phyloP scores from a whole-genome alignment of 768 basidiomycete genomes.

The Mycena chlorophos region DNA sequence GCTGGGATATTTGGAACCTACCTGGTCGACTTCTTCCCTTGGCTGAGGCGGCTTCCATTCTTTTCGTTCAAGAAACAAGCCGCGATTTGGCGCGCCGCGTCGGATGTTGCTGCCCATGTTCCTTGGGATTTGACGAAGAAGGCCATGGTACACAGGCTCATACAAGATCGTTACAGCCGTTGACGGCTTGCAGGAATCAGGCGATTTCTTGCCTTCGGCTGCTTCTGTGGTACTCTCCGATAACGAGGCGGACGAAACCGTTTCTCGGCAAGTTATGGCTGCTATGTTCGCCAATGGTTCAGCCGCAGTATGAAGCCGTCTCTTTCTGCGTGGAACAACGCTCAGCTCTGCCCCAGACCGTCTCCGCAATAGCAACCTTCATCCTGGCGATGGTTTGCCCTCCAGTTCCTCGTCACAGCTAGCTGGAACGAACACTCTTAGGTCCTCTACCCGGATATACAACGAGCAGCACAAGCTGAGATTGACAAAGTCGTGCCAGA shows the following conservation, averaged over 20 bases:
- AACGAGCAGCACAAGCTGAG: slow-evolving; percentile 25
- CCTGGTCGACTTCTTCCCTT: slow-evolving; percentile 25
- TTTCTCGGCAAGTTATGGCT: slow-evolving; percentile 8
- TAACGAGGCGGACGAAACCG: slow-evolving; percentile 6
- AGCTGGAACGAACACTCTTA: background rate
- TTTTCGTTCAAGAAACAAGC: slow-evolving; percentile 13
- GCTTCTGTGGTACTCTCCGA: slow-evolving; percentile 9
- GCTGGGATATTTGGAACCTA: slow-evolving; percentile 23
- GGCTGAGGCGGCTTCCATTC: slow-evolving; percentile 14
- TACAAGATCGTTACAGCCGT: background rate
- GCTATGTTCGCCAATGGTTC: slow-evolving; percentile 17
- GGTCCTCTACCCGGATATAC: slow-evolving; percentile 26
- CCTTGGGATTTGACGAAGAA: slow-evolving; percentile 13
- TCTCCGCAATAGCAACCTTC: slow-evolving; percentile 10
- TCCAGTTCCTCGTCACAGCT: background rate
- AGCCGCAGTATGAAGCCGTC: slow-evolving; percentile 7
- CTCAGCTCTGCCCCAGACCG: background rate
- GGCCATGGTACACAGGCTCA: background rate
- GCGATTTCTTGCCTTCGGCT: slow-evolving; percentile 11
- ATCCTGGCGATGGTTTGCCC: slow-evolving; percentile 13
- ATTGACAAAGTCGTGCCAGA: slow-evolving; percentile 23
- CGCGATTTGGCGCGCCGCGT: slow-evolving; percentile 12
- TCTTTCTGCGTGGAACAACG: background rate
- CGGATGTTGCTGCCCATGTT: slow-evolving; percentile 11
- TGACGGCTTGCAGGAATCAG: slow-evolving; percentile 2